phyloP scores from a whole-genome alignment of 352 stramenopile genomes.

The Pythium rhizo-oryzae region DNA sequence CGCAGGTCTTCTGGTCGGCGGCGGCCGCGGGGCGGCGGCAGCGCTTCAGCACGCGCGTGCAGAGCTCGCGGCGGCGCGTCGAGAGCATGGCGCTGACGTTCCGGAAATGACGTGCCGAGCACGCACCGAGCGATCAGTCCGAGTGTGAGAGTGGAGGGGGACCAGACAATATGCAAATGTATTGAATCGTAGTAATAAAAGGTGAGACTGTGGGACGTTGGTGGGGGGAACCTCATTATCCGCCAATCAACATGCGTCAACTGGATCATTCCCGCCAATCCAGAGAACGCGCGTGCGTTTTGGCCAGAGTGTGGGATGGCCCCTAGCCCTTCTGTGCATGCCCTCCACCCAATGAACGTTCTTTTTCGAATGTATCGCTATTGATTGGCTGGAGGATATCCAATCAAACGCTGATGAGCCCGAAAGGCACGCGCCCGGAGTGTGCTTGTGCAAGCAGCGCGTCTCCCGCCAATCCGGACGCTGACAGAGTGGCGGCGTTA shows the following conservation, averaged over 20 bases:
- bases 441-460: slow-evolving; percentile 5
- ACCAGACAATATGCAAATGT: too few species aligned
- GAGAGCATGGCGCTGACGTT: slow-evolving; percentile 7
- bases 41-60: slow-evolving; percentile 25
- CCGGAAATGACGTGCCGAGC: background rate
- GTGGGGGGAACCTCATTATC: too few species aligned
- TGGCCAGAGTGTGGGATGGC: background rate
- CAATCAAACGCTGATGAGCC: background rate
- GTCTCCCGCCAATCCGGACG: slow-evolving; percentile 11
- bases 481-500: slow-evolving; percentile 3
- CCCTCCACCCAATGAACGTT: slow-evolving; percentile 11
- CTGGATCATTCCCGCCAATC: slow-evolving; percentile 9
- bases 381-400: slow-evolving; percentile 5
- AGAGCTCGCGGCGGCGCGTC: slow-evolving; percentile 17
- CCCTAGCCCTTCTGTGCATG: background rate
- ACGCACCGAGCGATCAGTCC: too few species aligned
- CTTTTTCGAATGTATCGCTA: background rate
- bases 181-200: background rate
- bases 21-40: slow-evolving; percentile 13
- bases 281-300: too few species aligned
- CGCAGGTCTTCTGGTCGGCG: slow-evolving; percentile 17
- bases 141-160: too few species aligned
- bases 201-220: background rate
- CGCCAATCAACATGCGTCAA: slow-evolving; percentile 5
- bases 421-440: slow-evolving; percentile 8